Conservation (phyloP, 768 basidiomycete genomes). For the Pleurotus sapidus region DNA sequence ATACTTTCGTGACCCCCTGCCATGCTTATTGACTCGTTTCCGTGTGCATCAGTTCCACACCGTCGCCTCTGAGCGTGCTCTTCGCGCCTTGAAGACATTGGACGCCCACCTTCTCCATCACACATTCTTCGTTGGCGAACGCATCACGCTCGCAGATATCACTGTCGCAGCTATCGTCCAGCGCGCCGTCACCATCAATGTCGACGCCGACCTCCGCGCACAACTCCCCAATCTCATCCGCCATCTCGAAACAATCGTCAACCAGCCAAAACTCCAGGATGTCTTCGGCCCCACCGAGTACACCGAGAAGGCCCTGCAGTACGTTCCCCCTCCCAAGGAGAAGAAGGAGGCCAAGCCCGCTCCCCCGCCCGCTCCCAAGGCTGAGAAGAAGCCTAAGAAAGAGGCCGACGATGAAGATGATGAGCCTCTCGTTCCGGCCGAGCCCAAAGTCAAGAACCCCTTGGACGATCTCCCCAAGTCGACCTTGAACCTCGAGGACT, state of each 20-base stretch:
- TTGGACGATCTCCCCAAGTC: constrained; percentile 90
- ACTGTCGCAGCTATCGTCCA: constrained; percentile 57
- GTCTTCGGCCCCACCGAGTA: constrained; percentile 61
- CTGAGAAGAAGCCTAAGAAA: constrained; percentile 57
- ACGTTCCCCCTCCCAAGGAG: constrained; percentile 74
- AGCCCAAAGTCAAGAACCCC: constrained; percentile 94
- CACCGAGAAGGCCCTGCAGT: constrained; percentile 69
- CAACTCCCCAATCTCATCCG: constrained; percentile 79
- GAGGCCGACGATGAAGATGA: constrained; percentile 76
- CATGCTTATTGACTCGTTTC: background rate
- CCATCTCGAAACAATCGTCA: constrained; percentile 81
- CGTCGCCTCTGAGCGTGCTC: constrained; percentile 47
- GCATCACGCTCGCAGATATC: constrained; percentile 93
- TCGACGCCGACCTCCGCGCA: constrained; percentile 67
- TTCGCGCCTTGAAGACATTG: constrained; percentile 60
- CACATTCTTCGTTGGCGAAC: constrained; percentile 92
- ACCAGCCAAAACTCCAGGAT: constrained; percentile 74
- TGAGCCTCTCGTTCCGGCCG: constrained; percentile 65
- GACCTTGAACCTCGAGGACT: constrained; percentile 87
- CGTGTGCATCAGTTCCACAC: constrained; percentile 56
- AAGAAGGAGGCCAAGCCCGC: constrained; percentile 66
- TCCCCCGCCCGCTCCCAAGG: constrained; percentile 57
- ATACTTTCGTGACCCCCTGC: constrained; percentile 2
- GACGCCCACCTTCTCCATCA: constrained; percentile 70
- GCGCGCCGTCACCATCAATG: constrained; percentile 46